Base-by-base conservation (phyloP, 495 filamentous ascomycete species). In the Neurospora tetrasperma region DNA sequence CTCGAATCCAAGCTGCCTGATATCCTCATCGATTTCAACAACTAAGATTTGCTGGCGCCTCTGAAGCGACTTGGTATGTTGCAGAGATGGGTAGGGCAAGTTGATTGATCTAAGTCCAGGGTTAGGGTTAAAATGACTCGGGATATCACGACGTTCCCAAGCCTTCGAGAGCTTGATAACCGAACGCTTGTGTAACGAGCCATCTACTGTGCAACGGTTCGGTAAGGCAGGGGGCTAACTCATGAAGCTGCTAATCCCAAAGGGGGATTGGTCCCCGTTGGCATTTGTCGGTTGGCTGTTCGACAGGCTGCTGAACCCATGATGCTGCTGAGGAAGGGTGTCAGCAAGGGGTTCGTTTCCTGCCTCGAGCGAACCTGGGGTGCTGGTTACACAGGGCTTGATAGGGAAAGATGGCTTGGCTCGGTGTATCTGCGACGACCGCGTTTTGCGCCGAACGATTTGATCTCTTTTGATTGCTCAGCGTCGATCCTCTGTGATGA, bases 401-500 rank as follows among this genome's bases (percentile, higher is more conserved):
- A 31, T 35, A 62, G 31, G 14, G 54, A 62, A 27, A 66, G 27
- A 66, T 35, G 54, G 54, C 54, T 66, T 66, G 48, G 48, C 48
- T 20, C 48, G 20, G 48, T 59, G 54, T 66, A 14, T 66, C 27
- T 71, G 73, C 71, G 73, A 42, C 62, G 70, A n/a, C 73, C 70
- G 70, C 73, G n/a, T 46, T 69, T 43, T 74, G 70, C 73, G 70
- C 68, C 41, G 42, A 27, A 42, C 75, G 75, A 76, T 75, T 75
- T 71, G 75, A 76, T 76, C 73, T 71, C 48, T 44, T 44, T 23
- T 66, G 42, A 27, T 72, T 76, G 73, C 75, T 74, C 70, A 42
- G 54, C 73, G 74, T 72, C 71, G 69, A 66, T 66, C 54, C 27
- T 66, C 54, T 66, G 27, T 16, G 35, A 35, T 69, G 71, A 73